These are phyloP conservation scores for Plenodomus biglobosus DNA, from an alignment of 2,329 filamentous ascomycete species.

Conservation along the genomic window DNA sequence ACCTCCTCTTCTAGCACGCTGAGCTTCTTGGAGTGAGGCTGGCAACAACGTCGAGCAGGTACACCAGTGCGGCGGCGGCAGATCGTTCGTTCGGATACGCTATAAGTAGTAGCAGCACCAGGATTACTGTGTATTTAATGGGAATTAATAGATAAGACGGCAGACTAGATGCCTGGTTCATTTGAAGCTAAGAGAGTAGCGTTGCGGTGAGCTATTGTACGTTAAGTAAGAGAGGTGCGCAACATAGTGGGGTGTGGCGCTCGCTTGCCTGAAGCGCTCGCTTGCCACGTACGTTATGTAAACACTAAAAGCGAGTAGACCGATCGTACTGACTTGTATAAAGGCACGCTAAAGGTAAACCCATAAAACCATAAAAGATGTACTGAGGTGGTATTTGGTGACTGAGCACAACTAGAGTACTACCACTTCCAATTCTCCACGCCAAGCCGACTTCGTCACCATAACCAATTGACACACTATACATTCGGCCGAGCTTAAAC, in stretches of 20 bases:
- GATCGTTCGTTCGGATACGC: conserved; percentile 3
- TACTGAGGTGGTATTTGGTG: no score
- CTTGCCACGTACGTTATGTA: background rate
- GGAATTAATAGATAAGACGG: conserved; percentile 2
- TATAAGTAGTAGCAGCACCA: background rate
- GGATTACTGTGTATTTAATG: conserved; percentile 1
- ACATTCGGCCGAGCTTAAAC: no score
- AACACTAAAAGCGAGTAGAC: no score
- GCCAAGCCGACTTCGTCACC: no score
- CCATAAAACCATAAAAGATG: no score
- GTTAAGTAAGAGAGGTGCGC: no score
- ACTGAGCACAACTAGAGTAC: no score
- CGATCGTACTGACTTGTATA: no score
- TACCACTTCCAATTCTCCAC: no score
- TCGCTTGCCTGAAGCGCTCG: background rate
- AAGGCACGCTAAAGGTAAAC: no score
- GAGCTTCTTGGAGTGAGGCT: background rate
- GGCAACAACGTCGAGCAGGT: background rate
- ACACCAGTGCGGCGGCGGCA: conserved; percentile 4
- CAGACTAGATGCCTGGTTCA: background rate
- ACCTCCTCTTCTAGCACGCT: background rate
- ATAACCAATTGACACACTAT: no score
- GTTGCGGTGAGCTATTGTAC: background rate
- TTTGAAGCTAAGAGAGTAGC: no score
- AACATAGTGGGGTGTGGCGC: background rate